These are phyloP conservation scores for Kuraishia floccosa DNA, from an alignment of 805 yeast genomes.

Conservation along the genomic window DNA sequence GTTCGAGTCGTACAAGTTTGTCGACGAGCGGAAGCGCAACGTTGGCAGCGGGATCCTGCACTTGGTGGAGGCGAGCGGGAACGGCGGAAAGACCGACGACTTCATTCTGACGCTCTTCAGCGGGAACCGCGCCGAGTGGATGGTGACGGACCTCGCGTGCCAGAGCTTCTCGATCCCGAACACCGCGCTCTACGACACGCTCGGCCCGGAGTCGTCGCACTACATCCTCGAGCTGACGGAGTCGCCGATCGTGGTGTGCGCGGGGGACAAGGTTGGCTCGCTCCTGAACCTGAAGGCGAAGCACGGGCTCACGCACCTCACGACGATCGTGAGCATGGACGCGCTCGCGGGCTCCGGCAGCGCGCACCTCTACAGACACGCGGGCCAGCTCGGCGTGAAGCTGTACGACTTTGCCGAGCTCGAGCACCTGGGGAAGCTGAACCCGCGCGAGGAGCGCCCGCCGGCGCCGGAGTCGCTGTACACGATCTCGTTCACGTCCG, in stretches of 20 bases:
- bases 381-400: constrained; percentile 11
- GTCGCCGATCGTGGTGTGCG: constrained; percentile 43
- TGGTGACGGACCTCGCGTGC: constrained; percentile 57
- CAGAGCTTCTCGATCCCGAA: constrained; percentile 42
- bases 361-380: constrained; percentile 13
- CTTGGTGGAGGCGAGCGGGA: constrained; percentile 18
- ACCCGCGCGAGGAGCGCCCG: constrained; percentile 31
- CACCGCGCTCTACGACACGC: constrained; percentile 45
- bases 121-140: constrained; percentile 58
- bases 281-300: constrained; percentile 31
- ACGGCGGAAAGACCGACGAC: constrained; percentile 6
- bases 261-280: constrained; percentile 37
- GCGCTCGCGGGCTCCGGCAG: constrained; percentile 23
- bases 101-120: constrained; percentile 48
- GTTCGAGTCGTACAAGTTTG: constrained; percentile 28
- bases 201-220: constrained; percentile 49
- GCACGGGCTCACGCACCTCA: constrained; percentile 25
- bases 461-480: constrained; percentile 17
- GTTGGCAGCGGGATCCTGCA: constrained; percentile 47
- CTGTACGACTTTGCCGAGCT: constrained; percentile 27
- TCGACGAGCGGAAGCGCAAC: constrained; percentile 28
- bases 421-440: constrained; percentile 26
- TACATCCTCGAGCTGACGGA: constrained; percentile 53
- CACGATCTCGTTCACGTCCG: constrained; percentile 42
- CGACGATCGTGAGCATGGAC: constrained; percentile 48